phyloP scores from a whole-genome alignment of 345 rosid species.

The Zanthoxylum bungeanum region DNA sequence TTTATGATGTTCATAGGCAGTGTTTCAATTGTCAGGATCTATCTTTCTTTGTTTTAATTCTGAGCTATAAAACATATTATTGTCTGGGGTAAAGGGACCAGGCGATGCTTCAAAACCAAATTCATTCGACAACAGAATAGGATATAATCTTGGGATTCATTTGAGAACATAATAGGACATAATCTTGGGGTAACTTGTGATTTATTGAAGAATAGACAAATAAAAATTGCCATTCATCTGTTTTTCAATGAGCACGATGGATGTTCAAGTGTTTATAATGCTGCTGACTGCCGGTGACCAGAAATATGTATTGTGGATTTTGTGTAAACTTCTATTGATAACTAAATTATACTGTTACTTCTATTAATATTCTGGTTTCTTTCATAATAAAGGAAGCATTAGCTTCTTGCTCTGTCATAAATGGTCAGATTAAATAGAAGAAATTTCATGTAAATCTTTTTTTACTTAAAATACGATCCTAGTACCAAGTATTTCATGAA shows the following conservation, averaged over 20 bases:
- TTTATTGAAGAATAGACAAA: not conserved
- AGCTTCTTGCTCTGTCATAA: not conserved
- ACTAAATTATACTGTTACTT: not conserved
- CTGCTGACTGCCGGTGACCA: not conserved
- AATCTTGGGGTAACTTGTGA: not conserved
- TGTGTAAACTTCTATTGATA: not conserved
- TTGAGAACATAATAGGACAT: not conserved
- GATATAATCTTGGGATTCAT: not conserved
- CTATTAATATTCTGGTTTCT: not conserved
- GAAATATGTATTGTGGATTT: not conserved
- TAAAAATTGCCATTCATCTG: not conserved
- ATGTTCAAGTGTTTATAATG: not conserved
- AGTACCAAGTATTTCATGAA: not conserved
- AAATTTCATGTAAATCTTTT: not conserved
- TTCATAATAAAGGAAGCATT: not conserved
- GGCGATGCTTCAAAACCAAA: not conserved
- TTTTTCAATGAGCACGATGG: not conserved
- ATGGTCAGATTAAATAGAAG: not conserved
- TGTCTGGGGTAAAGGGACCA: not conserved
- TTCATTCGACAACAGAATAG: not conserved
- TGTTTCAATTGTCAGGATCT: not conserved
- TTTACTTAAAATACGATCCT: not conserved
- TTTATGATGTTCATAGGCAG: not conserved
- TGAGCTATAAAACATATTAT: not conserved
- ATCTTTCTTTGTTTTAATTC: not conserved